These are phyloP conservation scores for Tremella fuciformis DNA, from an alignment of 768 basidiomycete genomes.

Conservation along the genomic window DNA sequence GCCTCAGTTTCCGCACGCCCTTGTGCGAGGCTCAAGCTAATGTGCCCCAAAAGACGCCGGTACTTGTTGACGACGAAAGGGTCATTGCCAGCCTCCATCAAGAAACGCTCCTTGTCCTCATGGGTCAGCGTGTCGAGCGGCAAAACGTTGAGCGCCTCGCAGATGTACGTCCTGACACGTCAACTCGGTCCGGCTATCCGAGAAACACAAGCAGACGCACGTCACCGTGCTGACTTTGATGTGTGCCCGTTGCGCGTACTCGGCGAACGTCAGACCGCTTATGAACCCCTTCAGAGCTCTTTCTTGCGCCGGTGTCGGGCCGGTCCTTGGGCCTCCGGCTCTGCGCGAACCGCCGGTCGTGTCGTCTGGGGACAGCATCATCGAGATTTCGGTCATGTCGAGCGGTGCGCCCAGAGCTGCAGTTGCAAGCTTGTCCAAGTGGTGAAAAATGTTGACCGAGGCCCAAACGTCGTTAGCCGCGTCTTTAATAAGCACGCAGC, in stretches of 20 bases:
- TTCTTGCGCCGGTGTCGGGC: slow-evolving; percentile 2
- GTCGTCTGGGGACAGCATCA: background rate
- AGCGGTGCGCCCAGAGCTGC: background rate
- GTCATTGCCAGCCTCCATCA: background rate
- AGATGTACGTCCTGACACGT: slow-evolving; percentile 19
- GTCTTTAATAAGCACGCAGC: slow-evolving; percentile 24
- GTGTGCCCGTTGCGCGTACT: background rate
- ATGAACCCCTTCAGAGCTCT: slow-evolving; percentile 1
- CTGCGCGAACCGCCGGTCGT: no score
- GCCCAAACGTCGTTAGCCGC: slow-evolving; percentile 48
- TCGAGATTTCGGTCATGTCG: background rate
- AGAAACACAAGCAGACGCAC: background rate
- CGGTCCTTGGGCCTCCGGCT: no score
- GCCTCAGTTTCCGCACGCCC: slow-evolving; percentile 3
- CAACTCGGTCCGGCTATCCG: background rate
- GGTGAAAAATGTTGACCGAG: slow-evolving; percentile 33
- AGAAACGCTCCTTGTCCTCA: slow-evolving; percentile 14
- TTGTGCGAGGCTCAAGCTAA: slow-evolving; percentile 10
- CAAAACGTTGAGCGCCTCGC: slow-evolving; percentile 12
- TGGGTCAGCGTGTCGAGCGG: slow-evolving; percentile 6
- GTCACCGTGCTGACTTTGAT: slow-evolving; percentile 7
- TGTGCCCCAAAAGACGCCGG: background rate
- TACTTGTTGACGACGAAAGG: background rate
- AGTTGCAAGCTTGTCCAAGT: slow-evolving; percentile 18
- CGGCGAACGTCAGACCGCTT: slow-evolving; percentile 4